Percentiles rank a stretch among this genome's conserved stretches.
phyloP scores from a whole-genome alignment of 495 filamentous ascomycete species.

The Penicillium fimorum region DNA sequence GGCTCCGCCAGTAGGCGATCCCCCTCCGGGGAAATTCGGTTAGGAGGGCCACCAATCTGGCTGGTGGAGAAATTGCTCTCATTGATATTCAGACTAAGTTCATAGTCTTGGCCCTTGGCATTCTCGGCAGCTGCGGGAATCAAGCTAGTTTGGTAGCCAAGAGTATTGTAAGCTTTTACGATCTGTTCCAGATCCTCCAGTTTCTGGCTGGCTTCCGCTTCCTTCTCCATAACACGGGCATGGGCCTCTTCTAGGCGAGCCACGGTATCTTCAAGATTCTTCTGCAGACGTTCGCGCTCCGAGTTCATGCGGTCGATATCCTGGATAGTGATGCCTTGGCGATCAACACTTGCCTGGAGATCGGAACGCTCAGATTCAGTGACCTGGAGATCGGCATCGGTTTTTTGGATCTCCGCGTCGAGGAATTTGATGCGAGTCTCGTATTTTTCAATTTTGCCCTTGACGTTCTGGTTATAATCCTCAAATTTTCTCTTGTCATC shows the following conservation, averaged over 20 bases:
- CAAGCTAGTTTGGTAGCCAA: conserved; percentile 89
- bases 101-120: conserved; percentile 79
- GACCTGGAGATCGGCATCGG: conserved; percentile 70
- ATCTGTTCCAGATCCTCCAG: conserved; percentile 86
- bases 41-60: conserved; percentile 58
- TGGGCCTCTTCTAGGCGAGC: conserved; percentile 78
- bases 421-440: conserved; percentile 71
- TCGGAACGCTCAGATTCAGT: conserved; percentile 76
- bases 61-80: conserved; percentile 75
- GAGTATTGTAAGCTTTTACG: conserved; percentile 85
- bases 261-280: conserved; percentile 71
- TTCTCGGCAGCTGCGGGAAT: conserved; percentile 82
- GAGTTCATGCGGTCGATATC: conserved; percentile 99
- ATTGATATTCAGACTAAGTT: conserved; percentile 74
- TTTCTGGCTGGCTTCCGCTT: conserved; percentile 73
- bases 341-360: conserved; percentile 82
- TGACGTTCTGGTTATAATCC: conserved; percentile 78
- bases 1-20: conserved; percentile 77
- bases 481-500: conserved; percentile 91
- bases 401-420: conserved; percentile 75
- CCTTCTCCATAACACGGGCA: conserved; percentile 75
- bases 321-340: conserved; percentile 88
- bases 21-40: conserved; percentile 47
- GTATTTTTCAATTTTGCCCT: conserved; percentile 80
- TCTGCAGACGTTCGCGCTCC: conserved; percentile 87